Percentiles rank a stretch among this genome's conserved stretches.
Conservation (phyloP, 2,329 filamentous ascomycete species). For the Alternaria arborescens region DNA sequence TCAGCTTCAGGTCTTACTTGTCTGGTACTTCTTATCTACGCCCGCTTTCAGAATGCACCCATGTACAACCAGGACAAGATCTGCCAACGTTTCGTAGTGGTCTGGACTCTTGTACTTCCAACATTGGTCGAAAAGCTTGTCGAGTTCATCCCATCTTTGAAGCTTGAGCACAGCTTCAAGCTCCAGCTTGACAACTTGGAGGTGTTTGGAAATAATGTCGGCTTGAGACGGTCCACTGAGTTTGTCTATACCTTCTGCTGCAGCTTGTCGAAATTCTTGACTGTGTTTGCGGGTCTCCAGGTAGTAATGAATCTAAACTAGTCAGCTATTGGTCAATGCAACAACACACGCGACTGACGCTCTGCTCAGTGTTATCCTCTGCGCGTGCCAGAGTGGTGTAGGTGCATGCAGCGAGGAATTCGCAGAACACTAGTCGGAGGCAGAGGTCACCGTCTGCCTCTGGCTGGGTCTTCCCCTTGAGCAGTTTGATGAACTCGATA, state of each 20-base stretch:
- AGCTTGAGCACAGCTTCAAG: constrained; percentile 77
- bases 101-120: constrained; percentile 49
- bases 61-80: constrained; percentile 57
- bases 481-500: constrained; percentile 54
- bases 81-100: constrained; percentile 57
- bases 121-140: constrained; percentile 63
- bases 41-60: constrained; percentile 43
- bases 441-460: constrained; percentile 57
- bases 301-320: constrained; percentile 68
- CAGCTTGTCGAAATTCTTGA: constrained; percentile 62
- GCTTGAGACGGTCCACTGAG: constrained; percentile 56
- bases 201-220: constrained; percentile 69
- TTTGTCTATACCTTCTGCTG: constrained; percentile 50
- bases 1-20: constrained; percentile 32
- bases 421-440: constrained; percentile 72
- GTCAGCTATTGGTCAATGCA: constrained; percentile 23
- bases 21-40: constrained; percentile 42
- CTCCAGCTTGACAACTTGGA: constrained; percentile 76
- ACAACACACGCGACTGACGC: constrained; percentile 46
- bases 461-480: constrained; percentile 37
- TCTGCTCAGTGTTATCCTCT: constrained; percentile 51
- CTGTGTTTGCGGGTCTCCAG: constrained; percentile 68
- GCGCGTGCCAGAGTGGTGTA: constrained; percentile 59
- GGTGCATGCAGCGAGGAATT: constrained; percentile 68
- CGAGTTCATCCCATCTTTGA: constrained; percentile 72